Evolutionary conservation across 441 rosid genomes (phyloP), one percentile per base, ranked within the genome.

Genomic region (Erodium trifolium): DNA sequence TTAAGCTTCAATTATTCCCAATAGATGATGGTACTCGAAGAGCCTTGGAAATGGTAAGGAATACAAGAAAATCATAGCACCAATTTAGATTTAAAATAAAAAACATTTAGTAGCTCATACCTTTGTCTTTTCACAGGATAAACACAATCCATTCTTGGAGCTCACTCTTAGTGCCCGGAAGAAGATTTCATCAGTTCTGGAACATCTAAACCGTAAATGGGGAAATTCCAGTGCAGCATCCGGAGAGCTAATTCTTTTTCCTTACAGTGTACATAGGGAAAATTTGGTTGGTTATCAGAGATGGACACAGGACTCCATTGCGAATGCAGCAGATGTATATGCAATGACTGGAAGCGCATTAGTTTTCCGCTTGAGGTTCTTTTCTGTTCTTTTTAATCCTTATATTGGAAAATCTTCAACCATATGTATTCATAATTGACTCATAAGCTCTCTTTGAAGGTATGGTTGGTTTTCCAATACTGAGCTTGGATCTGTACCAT

Each of bases 171-270:
- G 97, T 73, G 78, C 78, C 65, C 90, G 96, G 73, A 94, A 94
- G 84, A 94, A 92, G 87, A 86, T 94, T 78, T 90, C 99, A 72
- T 94, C 99, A 37, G 86, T 94, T 59, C 70, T 92, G 76, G 99
- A 94, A 79, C 99, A 94, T 88, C 82, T 94, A 72, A 86, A 82
- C 75, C 89, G 92, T 71, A 94, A 94, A 81, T 94, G 99, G 99
- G 98, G 99, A 29, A 77, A 81, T 78, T 88, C 99, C 57, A 87
- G 86, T 80, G 77, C 80, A 68, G 97, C 97, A 45, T 76, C 83
- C 51, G 97, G 98, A 79, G 92, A 87, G 81, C 80, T 90, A 17
- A 76, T 87, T 82, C 87, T 94, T 71, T 88, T 88, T 76, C 99
- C 98, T 65, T 90, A 90, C 78, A 60, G 71, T 76, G 85, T 78